These are phyloP conservation scores for Puccinellia tenuiflora DNA, from an alignment of 176 grass and related monocot species.

Conservation along the genomic window DNA sequence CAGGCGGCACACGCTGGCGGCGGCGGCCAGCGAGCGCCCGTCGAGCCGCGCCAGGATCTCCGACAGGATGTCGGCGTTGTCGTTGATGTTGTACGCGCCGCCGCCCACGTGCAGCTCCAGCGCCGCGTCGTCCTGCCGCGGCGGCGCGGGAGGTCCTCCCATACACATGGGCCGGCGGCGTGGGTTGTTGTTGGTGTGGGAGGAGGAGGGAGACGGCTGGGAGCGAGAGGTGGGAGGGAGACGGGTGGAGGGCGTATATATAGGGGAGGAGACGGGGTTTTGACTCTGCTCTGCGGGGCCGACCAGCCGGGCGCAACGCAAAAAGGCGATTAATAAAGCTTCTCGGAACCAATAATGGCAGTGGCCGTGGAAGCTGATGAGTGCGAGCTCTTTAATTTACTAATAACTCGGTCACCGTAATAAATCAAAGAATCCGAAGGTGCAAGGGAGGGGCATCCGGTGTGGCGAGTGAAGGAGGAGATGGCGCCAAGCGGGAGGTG, in stretches of 20 bases:
- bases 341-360: conserved; percentile 33
- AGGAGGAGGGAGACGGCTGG: neutral
- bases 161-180: neutral
- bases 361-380: neutral
- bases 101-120: conserved; percentile 24
- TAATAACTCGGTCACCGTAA: neutral
- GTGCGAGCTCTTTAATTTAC: neutral
- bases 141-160: conserved; percentile 15
- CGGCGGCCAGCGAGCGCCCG: conserved; percentile 67
- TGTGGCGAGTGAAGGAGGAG: conserved; percentile 11
- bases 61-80: conserved; percentile 76
- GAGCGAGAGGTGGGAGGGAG: neutral
- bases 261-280: conserved; percentile 32
- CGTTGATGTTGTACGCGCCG: conserved; percentile 63
- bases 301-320: neutral
- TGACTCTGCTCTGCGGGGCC: conserved; percentile 21
- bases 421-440: conserved; percentile 6
- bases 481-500: conserved; percentile 63
- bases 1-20: conserved; percentile 63
- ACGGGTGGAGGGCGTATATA: conserved; percentile 39
- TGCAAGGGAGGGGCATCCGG: neutral
- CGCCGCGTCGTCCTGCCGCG: conserved; percentile 7
- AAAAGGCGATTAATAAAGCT: conserved; percentile 30
- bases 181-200: neutral
- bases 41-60: conserved; percentile 83